Evolutionary conservation across 2,329 filamentous ascomycete genomes (phyloP).

Genomic region (Nemania bipapillata): DNA sequence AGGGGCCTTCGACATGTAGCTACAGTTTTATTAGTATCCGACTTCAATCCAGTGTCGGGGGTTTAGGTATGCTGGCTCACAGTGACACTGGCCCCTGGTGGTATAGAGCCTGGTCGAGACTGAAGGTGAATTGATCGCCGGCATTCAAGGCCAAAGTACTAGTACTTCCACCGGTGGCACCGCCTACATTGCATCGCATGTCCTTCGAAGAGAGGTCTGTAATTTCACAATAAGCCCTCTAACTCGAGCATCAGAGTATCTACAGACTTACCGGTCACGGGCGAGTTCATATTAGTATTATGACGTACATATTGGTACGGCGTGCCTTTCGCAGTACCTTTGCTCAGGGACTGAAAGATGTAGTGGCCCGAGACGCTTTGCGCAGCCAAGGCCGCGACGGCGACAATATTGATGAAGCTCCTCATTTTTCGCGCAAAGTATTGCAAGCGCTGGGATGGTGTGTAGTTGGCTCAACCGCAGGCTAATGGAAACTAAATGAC

Average conservation of each 20-base stretch:
- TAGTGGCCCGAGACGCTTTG: slow-evolving; percentile 55
- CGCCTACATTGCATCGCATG: slow-evolving; percentile 57
- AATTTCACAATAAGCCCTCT: neutral
- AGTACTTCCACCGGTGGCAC: slow-evolving; percentile 51
- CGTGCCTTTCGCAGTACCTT: slow-evolving; percentile 50
- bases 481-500: neutral
- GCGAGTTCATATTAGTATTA: slow-evolving; percentile 62
- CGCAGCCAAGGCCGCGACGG: slow-evolving; percentile 49
- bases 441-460: neutral
- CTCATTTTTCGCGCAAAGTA: slow-evolving; percentile 50
- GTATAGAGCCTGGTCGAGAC: slow-evolving; percentile 55
- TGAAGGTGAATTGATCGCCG: slow-evolving; percentile 56
- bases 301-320: slow-evolving; percentile 56
- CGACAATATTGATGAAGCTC: slow-evolving; percentile 45
- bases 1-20: slow-evolving; percentile 57
- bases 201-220: slow-evolving; percentile 54
- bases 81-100: slow-evolving; percentile 56
- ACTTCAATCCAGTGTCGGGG: neutral
- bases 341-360: slow-evolving; percentile 55
- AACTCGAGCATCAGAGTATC: neutral
- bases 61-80: slow-evolving; percentile 16
- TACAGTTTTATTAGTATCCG: slow-evolving; percentile 36
- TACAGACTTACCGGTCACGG: slow-evolving; percentile 52
- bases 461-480: neutral
- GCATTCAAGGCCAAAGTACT: slow-evolving; percentile 53